A percentile compares a stretch with the other conserved stretches of the same genome.
Evolutionary conservation across 2,329 filamentous ascomycete species (phyloP).

Genomic region (Teratosphaeria epicoccoides): DNA sequence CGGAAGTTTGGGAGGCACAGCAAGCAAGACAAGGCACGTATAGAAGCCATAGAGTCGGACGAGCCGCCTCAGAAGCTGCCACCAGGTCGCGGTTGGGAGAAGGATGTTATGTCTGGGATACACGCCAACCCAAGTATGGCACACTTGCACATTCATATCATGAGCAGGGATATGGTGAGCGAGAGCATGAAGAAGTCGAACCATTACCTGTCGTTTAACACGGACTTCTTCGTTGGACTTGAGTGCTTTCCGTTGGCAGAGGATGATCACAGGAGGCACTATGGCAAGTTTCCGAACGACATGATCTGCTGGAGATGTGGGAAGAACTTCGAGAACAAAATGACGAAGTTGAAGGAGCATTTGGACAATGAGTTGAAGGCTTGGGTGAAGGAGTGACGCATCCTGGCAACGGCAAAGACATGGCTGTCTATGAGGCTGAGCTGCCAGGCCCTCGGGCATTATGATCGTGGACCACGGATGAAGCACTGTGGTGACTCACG

Average conservation of each 20-base stretch:
- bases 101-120: slow-evolving; percentile 59
- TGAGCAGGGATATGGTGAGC: slow-evolving; percentile 70
- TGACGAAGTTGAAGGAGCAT: slow-evolving; percentile 65
- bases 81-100: slow-evolving; percentile 63
- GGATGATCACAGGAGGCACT: slow-evolving; percentile 56
- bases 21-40: slow-evolving; percentile 49
- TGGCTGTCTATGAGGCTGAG: too few relatives aligned
- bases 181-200: slow-evolving; percentile 64
- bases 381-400: slow-evolving; percentile 55
- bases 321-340: slow-evolving; percentile 60
- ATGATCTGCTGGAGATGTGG: slow-evolving; percentile 81
- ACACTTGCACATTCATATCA: slow-evolving; percentile 80
- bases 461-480: neutral
- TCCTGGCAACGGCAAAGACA: neutral
- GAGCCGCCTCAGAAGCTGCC: slow-evolving; percentile 41
- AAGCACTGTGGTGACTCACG: too few relatives aligned
- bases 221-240: slow-evolving; percentile 69
- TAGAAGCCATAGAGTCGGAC: slow-evolving; percentile 49
- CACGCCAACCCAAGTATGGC: slow-evolving; percentile 87
- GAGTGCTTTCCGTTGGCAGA: slow-evolving; percentile 65
- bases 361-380: slow-evolving; percentile 60
- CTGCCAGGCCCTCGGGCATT: too few relatives aligned
- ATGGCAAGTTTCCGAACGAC: slow-evolving; percentile 46
- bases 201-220: slow-evolving; percentile 88
- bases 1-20: slow-evolving; percentile 57